Conservation (phyloP, 208 protist species). For the Leishmania martiniquensis region DNA sequence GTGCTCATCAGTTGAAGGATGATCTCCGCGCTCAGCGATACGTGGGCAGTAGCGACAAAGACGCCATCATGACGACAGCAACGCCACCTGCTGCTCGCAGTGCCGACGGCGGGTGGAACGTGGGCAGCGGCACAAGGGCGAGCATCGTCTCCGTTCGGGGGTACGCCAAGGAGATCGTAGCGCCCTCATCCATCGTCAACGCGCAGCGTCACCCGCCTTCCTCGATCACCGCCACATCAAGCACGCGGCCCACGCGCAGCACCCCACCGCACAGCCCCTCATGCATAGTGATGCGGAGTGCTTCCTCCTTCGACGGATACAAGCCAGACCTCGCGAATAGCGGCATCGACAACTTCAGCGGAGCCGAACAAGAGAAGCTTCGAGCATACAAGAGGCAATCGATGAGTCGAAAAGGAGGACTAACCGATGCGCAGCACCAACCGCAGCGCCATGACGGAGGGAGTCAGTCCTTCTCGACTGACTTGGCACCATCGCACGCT, state of each 20-base stretch:
- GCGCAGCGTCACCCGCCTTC: background rate
- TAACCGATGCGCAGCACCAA: background rate
- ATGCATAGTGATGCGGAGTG: background rate
- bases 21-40: background rate
- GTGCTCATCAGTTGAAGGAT: background rate
- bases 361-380: background rate
- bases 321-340: background rate
- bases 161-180: background rate
- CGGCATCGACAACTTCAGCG: background rate
- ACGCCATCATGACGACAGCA: background rate
- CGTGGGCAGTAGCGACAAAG: background rate
- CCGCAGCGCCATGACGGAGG: background rate
- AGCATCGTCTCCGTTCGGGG: background rate
- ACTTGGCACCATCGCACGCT: background rate
- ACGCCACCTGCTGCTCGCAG: background rate
- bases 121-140: conserved; percentile 2
- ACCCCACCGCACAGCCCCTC: background rate
- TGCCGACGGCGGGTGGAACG: background rate
- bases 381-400: background rate
- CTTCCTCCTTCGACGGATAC: background rate
- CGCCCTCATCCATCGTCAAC: conserved; percentile 1
- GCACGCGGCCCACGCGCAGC: background rate
- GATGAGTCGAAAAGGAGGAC: background rate
- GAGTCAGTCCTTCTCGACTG: background rate
- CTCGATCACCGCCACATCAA: background rate